Base-by-base conservation (phyloP, 75 land plant genomes). In the Adiantum capillusveneris region DNA sequence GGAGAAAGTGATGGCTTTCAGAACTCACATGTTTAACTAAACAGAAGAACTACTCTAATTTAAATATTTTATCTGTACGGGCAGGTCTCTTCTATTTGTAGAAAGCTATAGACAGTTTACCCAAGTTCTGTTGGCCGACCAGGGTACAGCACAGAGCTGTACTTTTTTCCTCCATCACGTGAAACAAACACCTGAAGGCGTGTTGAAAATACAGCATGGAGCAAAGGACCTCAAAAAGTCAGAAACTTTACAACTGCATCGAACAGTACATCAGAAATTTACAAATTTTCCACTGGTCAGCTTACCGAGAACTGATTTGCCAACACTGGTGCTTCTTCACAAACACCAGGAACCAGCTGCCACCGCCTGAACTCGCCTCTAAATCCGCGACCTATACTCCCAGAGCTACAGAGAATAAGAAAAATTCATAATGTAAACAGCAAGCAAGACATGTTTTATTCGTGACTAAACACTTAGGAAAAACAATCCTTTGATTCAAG, bases 291-390 rank as follows among this genome's bases (percentile, higher is more conserved):
- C 42, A 39, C 13, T 39, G 7, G 7, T 44, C 0, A 19, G 65
- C 26, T 25, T 79, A 94, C 98, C 68, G 98, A 94, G 44, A 94
- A 94, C 44, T 94, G 98, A 76, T 94, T 90, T 30, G 88, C 86
- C 71, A 84, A 74, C 48, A 90, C 66, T 25, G 99, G 91, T 44
- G 88, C 80, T 48, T 78, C 63, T 34, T 86, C 86, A 57, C 89
- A 81, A 73, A 75, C 62, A 45, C 94, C 88, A 59, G 99, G 99
- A 52, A 78, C 48, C 46, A 95, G 75, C 63, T 95, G 91, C 85
- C 85, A 90, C 25, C 85, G 84, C 58, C 76, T 86, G 64, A 95
- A 90, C 37, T 95, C 99, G 6, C 98, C 98, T 71, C 98, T 78
- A 57, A 86, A 94, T 21, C 98, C 98, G 71, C 96, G 77, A 14